Base-by-base conservation (phyloP, 257 asterid species). In the Plantago major region DNA sequence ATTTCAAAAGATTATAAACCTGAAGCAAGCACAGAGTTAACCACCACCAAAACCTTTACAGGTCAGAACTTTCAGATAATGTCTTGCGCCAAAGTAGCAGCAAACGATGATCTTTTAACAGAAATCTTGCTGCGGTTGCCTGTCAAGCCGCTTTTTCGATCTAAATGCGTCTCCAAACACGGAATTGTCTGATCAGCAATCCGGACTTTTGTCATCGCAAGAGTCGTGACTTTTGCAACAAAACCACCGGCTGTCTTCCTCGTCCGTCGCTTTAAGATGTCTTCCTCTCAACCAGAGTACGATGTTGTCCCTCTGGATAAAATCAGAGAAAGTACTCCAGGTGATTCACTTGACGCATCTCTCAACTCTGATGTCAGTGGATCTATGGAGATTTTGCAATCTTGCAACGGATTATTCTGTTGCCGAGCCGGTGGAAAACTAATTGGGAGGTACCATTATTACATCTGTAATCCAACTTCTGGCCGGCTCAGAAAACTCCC, bases 341-440 rank as follows among this genome's bases (percentile, higher is more conserved):
- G 44, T 2, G 22, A 33, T 16, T 30, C 5, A 6, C 6, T 10
- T 33, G 40, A 1, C 3, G 40, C 6, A 33, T 4, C 5, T 1
- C 62, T 56, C 62, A 56, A 14, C 28, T 56, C 26, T 37, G 19
- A 10, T 37, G 47, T 28, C 15, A 6, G 33, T 10, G 26, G 8
- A 37, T 16, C 58, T n/a, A 51, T 70, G 47, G 59, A 16, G 12
- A 73, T 78, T 14, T 0, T 62, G 11, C 76, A 78, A 43, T 78
- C 83, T 4, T 81, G 87, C 63, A 78, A 78, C 47, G 82, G 87
- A 7, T 57, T 78, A 1, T 9, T 75, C 26, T 70, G 68, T 12
- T 78, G 83, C 22, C 43, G 51, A 14, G 30, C 61, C 26, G 58
- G 58, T 7, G 58, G 33, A 53, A 26, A 37, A 3, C 42, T 19